Conservation (phyloP, 208 protist species). For the Trypanosoma boissoni region DNA sequence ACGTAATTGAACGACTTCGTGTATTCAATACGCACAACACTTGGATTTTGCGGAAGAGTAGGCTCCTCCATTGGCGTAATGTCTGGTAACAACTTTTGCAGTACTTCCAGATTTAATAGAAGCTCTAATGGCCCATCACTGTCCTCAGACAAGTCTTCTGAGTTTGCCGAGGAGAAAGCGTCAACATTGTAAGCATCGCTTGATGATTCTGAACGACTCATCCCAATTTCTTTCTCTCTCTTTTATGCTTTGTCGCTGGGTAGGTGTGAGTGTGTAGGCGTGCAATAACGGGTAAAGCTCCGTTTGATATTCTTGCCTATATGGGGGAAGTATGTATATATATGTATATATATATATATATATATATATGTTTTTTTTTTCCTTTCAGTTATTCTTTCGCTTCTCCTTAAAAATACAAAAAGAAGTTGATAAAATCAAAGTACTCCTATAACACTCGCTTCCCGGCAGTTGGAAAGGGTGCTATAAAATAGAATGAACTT, state of each 20-base stretch:
- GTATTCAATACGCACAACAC: constrained; percentile 46
- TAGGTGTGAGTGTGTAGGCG: not conserved
- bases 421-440: constrained; percentile 21
- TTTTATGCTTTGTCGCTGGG: not conserved
- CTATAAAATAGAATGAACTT: too few species aligned
- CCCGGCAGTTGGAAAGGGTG: too few species aligned
- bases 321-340: constrained; percentile 9
- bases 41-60: constrained; percentile 22
- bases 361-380: constrained; percentile 8
- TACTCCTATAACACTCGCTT: constrained; percentile 2
- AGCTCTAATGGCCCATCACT: constrained; percentile 26
- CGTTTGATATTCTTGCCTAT: too few species aligned
- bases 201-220: not conserved
- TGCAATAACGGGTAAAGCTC: too few species aligned
- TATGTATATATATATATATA: constrained; percentile 19
- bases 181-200: not conserved
- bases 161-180: constrained; percentile 5
- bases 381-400: not conserved
- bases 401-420: constrained; percentile 10
- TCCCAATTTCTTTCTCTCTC: not conserved
- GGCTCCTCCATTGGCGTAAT: constrained; percentile 41
- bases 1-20: constrained; percentile 41
- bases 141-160: constrained; percentile 2
- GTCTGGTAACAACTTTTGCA: constrained; percentile 31
- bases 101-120: constrained; percentile 34